These are phyloP conservation scores for Trichoderma atrobrunneum DNA, from an alignment of 2,329 filamentous ascomycete species.

Conservation along the genomic window DNA sequence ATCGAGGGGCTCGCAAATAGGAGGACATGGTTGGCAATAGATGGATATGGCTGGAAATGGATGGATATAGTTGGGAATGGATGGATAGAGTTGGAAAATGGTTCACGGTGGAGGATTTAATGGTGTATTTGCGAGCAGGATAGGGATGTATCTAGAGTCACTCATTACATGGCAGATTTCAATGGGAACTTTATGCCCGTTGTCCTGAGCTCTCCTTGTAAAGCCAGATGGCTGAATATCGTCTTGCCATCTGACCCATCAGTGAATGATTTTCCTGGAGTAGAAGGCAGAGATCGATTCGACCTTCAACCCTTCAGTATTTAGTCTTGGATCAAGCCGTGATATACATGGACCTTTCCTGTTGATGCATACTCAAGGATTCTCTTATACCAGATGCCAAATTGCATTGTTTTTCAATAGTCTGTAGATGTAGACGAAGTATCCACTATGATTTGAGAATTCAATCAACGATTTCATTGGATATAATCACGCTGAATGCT, in stretches of 20 bases:
- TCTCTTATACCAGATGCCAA: too few species aligned
- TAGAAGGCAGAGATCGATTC: too few species aligned
- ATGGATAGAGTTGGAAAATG: not conserved
- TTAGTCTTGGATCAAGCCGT: too few species aligned
- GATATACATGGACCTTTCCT: too few species aligned
- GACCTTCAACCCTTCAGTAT: too few species aligned
- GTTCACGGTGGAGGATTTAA: not conserved
- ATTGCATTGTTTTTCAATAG: too few species aligned
- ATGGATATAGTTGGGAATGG: not conserved
- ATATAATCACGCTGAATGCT: not conserved
- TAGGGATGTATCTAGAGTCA: not conserved
- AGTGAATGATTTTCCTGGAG: rapidly evolving
- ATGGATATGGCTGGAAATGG: not conserved
- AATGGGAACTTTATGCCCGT: not conserved
- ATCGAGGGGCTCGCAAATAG: not conserved
- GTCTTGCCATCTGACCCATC: too few species aligned
- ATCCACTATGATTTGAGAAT: not conserved
- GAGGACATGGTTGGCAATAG: not conserved
- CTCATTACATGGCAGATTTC: not conserved
- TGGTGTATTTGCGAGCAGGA: not conserved
- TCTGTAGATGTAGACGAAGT: too few species aligned
- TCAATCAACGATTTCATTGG: not conserved
- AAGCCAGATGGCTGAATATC: rapidly evolving
- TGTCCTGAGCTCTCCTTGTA: not conserved
- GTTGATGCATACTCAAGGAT: too few species aligned